Conservation (phyloP, 192 early-diverging fungal genomes). For the Mortierella hygrophila region DNA sequence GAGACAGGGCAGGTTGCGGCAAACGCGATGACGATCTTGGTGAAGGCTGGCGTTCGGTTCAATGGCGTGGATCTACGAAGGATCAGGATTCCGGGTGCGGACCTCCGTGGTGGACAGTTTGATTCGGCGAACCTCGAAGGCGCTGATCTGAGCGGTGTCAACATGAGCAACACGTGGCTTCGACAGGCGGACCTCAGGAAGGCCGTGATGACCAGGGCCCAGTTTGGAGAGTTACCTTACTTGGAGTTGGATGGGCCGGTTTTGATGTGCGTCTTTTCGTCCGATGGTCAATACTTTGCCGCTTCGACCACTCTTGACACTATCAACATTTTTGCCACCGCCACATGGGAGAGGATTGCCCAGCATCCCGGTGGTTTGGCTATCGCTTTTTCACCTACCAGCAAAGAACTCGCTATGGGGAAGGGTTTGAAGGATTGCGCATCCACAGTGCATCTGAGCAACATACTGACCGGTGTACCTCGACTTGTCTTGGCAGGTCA, state of each 20-base stretch:
- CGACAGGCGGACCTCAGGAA: neutral
- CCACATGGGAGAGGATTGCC: neutral
- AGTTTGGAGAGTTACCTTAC: constrained; percentile 14
- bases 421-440: too few relatives aligned
- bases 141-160: constrained; percentile 2
- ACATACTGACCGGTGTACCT: neutral
- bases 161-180: constrained; percentile 1
- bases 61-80: constrained; percentile 1
- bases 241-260: neutral
- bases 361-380: too few relatives aligned
- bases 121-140: constrained; percentile 16
- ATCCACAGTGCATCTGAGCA: neutral
- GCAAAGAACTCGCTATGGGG: neutral
- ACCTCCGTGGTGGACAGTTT: constrained; percentile 3
- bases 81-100: constrained; percentile 14
- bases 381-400: neutral
- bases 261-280: neutral
- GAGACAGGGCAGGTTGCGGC: neutral
- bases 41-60: neutral
- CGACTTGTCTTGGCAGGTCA: neutral
- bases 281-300: neutral
- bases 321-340: neutral
- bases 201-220: neutral
- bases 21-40: constrained; percentile 8
- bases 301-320: neutral